A percentile compares a stretch with the other conserved stretches of the same genome.
These are phyloP conservation scores for Rhizophagus prolifer DNA, from an alignment of 192 early-diverging fungal genomes.

Conservation along the genomic window DNA sequence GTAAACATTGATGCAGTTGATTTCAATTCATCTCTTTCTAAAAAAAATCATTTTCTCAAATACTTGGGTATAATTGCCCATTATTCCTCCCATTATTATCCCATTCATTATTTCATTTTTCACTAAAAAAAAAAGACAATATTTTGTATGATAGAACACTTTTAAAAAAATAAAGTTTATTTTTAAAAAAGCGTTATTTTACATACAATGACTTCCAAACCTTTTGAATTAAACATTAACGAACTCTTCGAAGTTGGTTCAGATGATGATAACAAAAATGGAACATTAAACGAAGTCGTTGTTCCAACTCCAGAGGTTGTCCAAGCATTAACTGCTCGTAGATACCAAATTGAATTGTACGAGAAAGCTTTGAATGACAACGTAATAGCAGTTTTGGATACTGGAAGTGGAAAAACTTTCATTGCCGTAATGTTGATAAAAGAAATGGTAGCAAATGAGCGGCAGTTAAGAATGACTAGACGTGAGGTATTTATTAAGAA, in stretches of 20 bases:
- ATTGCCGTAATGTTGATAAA: constrained; percentile 85
- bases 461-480: constrained; percentile 35
- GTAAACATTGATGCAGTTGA: too few species aligned
- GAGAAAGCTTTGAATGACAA: constrained; percentile 66
- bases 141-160: too few species aligned
- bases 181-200: background rate
- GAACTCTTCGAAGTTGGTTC: constrained; percentile 1
- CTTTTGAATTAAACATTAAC: background rate
- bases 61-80: too few species aligned
- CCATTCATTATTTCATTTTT: too few species aligned
- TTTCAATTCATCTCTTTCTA: too few species aligned
- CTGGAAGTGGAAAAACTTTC: constrained; percentile 92
- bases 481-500: constrained; percentile 34
- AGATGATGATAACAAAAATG: background rate
- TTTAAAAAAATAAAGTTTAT: too few species aligned
- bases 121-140: too few species aligned
- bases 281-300: background rate
- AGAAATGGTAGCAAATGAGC: constrained; percentile 55
- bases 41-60: background rate
- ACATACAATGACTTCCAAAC: background rate
- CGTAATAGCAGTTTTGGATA: constrained; percentile 88
- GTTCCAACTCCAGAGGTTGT: background rate
- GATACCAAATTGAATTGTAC: constrained; percentile 82
- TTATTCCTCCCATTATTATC: too few species aligned
- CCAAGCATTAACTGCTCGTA: constrained; percentile 5